A percentile compares a stretch with the other conserved stretches of the same genome.
phyloP scores from a whole-genome alignment of 768 basidiomycete genomes.

The Leccinellum rugosiceps region DNA sequence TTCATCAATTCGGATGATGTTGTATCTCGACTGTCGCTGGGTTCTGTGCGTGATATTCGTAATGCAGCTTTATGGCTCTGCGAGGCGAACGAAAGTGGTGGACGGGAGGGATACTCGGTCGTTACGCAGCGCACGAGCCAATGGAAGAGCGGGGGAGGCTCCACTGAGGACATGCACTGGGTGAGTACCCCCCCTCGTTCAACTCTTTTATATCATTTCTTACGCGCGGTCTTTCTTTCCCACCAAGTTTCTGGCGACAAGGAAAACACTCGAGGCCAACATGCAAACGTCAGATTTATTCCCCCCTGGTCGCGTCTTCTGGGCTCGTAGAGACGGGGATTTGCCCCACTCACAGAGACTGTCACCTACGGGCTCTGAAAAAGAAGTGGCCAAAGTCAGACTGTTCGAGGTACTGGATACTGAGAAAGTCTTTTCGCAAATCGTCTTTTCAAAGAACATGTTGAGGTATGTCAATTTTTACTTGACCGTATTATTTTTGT shows the following conservation, averaged over 20 bases:
- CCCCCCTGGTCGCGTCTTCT: constrained; percentile 74
- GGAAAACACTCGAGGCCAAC: constrained; percentile 83
- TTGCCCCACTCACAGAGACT: constrained; percentile 48
- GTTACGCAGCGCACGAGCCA: constrained; percentile 48
- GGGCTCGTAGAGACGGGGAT: constrained; percentile 75
- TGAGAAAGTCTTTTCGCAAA: constrained; percentile 74
- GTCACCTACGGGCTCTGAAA: constrained; percentile 13
- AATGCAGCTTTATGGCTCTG: constrained; percentile 80
- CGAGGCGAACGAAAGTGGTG: constrained; percentile 52
- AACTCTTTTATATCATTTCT: not conserved
- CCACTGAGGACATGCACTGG: constrained; percentile 49
- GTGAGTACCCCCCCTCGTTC: constrained; percentile 33
- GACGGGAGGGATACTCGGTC: constrained; percentile 37
- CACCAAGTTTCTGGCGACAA: constrained; percentile 67
- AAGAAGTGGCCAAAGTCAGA: constrained; percentile 51
- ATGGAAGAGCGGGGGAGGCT: constrained; percentile 62
- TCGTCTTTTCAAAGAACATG: constrained; percentile 83
- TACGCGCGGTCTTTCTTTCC: not conserved
- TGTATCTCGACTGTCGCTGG: constrained; percentile 74
- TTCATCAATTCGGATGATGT: constrained; percentile 83
- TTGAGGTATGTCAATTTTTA: constrained; percentile 49
- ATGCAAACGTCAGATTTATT: constrained; percentile 73
- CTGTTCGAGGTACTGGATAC: constrained; percentile 77
- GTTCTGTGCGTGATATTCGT: constrained; percentile 71
- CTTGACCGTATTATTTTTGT: not conserved